phyloP scores from a whole-genome alignment of 768 basidiomycete genomes.

The Lactifluus volemus region DNA sequence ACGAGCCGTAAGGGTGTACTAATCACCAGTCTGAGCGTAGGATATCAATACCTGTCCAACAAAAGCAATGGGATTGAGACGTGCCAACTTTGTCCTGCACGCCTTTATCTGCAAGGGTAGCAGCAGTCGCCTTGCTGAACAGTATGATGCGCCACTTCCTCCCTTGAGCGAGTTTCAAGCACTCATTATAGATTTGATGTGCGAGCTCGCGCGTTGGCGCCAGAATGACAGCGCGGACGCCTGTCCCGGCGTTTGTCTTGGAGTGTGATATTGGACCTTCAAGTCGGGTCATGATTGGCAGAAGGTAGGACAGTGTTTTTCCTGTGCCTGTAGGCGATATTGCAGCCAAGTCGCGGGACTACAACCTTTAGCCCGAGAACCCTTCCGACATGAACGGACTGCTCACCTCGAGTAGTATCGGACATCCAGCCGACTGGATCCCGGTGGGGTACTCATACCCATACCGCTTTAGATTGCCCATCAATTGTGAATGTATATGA shows the following conservation, averaged over 20 bases:
- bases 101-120: constrained; percentile 61
- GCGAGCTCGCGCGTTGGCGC: constrained; percentile 95
- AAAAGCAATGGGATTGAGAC: constrained; percentile 23
- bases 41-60: not conserved
- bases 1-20: constrained; percentile 89
- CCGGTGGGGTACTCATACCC: constrained; percentile 66
- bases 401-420: constrained; percentile 69
- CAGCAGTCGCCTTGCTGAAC: constrained; percentile 86
- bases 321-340: constrained; percentile 97
- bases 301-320: constrained; percentile 88
- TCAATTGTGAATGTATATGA: constrained; percentile 46
- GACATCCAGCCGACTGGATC: constrained; percentile 73
- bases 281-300: constrained; percentile 67
- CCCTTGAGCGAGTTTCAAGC: constrained; percentile 69
- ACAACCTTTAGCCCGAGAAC: not conserved
- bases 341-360: constrained; percentile 83
- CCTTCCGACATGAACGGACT: not conserved
- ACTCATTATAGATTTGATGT: constrained; percentile 91
- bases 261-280: constrained; percentile 44
- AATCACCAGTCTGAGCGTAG: constrained; percentile 69
- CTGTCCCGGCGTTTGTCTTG: constrained; percentile 39
- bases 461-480: constrained; percentile 53
- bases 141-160: constrained; percentile 76
- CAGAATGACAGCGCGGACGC: constrained; percentile 71
- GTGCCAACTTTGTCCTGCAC: constrained; percentile 69